Conservation (phyloP, 192 early-diverging fungal species). For the Coemansia aciculifera region DNA sequence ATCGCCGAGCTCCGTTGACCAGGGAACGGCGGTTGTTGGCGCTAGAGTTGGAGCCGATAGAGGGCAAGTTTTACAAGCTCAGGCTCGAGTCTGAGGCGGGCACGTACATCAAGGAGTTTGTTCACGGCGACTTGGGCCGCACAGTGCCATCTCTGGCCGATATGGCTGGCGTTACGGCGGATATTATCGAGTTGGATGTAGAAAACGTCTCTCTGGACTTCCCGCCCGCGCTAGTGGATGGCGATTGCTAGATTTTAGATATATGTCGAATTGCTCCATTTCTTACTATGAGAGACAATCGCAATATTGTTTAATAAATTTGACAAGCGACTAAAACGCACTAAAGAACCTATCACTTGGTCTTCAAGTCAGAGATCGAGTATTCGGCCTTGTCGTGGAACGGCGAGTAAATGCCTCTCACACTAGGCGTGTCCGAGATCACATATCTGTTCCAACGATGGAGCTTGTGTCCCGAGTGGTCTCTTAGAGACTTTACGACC, state of each 20-base stretch:
- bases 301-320: not conserved
- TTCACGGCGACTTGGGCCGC: constrained; percentile 89
- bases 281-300: not conserved
- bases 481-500: constrained; percentile 63
- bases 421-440: constrained; percentile 74
- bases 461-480: constrained; percentile 64
- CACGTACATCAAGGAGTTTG: constrained; percentile 91
- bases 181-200: constrained; percentile 84
- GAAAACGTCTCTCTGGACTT: constrained; percentile 82
- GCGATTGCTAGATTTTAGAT: not conserved
- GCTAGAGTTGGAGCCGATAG: constrained; percentile 53
- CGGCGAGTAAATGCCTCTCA: constrained; percentile 82
- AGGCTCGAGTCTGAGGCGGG: constrained; percentile 83
- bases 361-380: constrained; percentile 54
- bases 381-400: constrained; percentile 69
- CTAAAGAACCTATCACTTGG: not conserved
- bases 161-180: constrained; percentile 66
- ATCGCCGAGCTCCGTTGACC: constrained; percentile 65
- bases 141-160: constrained; percentile 70
- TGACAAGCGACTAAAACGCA: not conserved
- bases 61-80: constrained; percentile 61
- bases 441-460: constrained; percentile 68
- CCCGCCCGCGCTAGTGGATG: constrained; percentile 57
- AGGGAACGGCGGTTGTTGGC: constrained; percentile 59
- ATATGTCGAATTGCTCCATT: not conserved